A percentile compares a stretch with the other conserved stretches of the same genome.
Evolutionary conservation across 805 yeast species (phyloP).

Genomic region (Yarrowia keelungensis): DNA sequence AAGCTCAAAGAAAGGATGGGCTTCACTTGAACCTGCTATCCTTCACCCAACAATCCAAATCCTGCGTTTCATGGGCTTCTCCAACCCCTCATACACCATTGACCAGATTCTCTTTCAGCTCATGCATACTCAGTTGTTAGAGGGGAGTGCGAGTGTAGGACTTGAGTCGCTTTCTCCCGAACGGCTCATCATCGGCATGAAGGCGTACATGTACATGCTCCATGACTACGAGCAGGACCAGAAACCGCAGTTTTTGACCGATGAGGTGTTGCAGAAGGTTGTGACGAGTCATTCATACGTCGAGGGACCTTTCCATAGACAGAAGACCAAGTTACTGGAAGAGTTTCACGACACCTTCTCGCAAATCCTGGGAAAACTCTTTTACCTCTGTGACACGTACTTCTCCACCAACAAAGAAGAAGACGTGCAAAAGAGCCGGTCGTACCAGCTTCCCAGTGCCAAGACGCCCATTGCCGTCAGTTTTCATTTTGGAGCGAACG

Average conservation of each 20-base stretch:
- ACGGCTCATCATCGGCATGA: slow-evolving; percentile 69
- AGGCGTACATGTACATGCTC: slow-evolving; percentile 73
- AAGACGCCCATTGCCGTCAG: slow-evolving; percentile 52
- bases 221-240: slow-evolving; percentile 64
- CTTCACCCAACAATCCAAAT: slow-evolving; percentile 73
- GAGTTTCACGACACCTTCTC: slow-evolving; percentile 75
- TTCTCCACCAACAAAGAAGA: slow-evolving; percentile 50
- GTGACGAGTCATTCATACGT: slow-evolving; percentile 3
- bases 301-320: slow-evolving; percentile 30
- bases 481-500: slow-evolving; percentile 50
- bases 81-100: slow-evolving; percentile 77
- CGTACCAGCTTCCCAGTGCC: slow-evolving; percentile 49
- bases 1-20: slow-evolving; percentile 62
- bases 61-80: slow-evolving; percentile 77
- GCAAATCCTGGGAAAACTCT: slow-evolving; percentile 59
- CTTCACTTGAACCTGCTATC: slow-evolving; percentile 65
- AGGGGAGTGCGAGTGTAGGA: slow-evolving; percentile 54
- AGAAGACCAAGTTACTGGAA: slow-evolving; percentile 38
- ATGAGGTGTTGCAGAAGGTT: slow-evolving; percentile 51
- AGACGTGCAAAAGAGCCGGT: slow-evolving; percentile 49
- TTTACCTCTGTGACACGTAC: slow-evolving; percentile 65
- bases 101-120: slow-evolving; percentile 80
- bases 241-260: slow-evolving; percentile 77
- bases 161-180: slow-evolving; percentile 75
- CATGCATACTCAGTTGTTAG: slow-evolving; percentile 50